Conservation (phyloP, 441 rosid species). For the Eutrema salsugineum region DNA sequence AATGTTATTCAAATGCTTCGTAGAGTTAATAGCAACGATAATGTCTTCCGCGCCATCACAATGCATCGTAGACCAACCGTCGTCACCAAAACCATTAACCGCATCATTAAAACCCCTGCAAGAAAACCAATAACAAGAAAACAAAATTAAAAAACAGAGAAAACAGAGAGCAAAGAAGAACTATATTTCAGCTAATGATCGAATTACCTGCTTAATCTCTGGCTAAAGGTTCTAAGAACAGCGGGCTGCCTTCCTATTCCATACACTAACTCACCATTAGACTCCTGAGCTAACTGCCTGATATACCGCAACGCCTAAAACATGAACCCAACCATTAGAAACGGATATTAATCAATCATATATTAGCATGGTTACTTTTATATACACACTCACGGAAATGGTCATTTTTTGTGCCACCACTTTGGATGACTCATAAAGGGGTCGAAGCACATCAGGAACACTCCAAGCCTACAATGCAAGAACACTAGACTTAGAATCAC, state of each 20-base stretch:
- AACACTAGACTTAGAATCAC: not conserved
- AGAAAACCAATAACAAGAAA: not conserved
- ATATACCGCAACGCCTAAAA: conserved; percentile 75
- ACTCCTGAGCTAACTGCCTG: conserved; percentile 95
- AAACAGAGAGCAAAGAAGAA: not conserved
- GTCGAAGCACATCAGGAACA: conserved; percentile 97
- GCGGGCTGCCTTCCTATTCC: conserved; percentile 96
- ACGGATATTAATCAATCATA: not conserved
- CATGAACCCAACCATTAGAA: conserved; percentile 9
- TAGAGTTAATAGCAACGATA: conserved; percentile 72
- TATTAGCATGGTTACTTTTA: not conserved
- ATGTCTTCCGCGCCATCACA: conserved; percentile 95
- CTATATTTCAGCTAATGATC: not conserved
- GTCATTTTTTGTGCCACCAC: conserved; percentile 93
- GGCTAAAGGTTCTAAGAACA: conserved; percentile 91
- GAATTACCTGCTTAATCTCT: conserved; percentile 81
- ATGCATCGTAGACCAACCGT: conserved; percentile 85
- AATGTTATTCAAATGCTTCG: conserved; percentile 52
- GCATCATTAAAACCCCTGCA: conserved; percentile 94
- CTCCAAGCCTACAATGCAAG: conserved; percentile 79
- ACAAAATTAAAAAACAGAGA: not conserved
- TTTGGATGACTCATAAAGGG: conserved; percentile 92
- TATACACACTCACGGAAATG: conserved; percentile 71
- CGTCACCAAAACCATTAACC: conserved; percentile 93
- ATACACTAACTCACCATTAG: conserved; percentile 89